Base-by-base conservation (phyloP, 2,329 filamentous ascomycete species). In the Chaetomiaceae sp. region DNA sequence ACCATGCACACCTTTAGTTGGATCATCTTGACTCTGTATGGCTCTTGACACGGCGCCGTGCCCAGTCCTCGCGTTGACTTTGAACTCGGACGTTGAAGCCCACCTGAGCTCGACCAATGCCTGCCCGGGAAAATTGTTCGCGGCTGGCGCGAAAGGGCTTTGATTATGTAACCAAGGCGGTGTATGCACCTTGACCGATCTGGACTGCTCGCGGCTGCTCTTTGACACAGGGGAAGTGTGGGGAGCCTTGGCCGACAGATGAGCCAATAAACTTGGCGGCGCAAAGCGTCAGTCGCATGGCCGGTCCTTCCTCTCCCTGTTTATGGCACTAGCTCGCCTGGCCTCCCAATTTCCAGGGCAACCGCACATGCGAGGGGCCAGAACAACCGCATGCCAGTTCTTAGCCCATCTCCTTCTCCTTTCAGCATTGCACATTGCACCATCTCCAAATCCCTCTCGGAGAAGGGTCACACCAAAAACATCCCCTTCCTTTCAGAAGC, bases 1-100 rank as follows among this genome's bases (percentile, higher is more conserved):
- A 6, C 3, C 4, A 13, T 18, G 29, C 11, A 44, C 62, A 85
- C 88, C 85, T 92, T 92, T 79, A 94, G 74, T 81, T 94, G 90
- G 74, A 95, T 95, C 89, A 96, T 97, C 63, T 73, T 86, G 80
- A 68, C 67, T 68, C 58, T n/a, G 52, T 56, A 51, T 16, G 52
- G 56, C 54, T 56, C 52, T n/a, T 48, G 53, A 58, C 48, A 57
- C 53, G 53, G 50, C 56, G 55, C 51, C 55, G n/a, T 51, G 57
- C 45, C 48, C 42, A 47, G 13, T 49, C 25, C 9, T 5, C 5
- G 9, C 5, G 30, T 44, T 50, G 46, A 36, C 41, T 13, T 50
- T 21, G 29, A 36, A 21, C 18, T 48, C 7, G 10, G 48, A 47
- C 29, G 36, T 52, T 37, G 41, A 44, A 51, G 43, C 37, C 41